Conservation (phyloP, 2,329 filamentous ascomycete species). For the Diaporthe sp. region DNA sequence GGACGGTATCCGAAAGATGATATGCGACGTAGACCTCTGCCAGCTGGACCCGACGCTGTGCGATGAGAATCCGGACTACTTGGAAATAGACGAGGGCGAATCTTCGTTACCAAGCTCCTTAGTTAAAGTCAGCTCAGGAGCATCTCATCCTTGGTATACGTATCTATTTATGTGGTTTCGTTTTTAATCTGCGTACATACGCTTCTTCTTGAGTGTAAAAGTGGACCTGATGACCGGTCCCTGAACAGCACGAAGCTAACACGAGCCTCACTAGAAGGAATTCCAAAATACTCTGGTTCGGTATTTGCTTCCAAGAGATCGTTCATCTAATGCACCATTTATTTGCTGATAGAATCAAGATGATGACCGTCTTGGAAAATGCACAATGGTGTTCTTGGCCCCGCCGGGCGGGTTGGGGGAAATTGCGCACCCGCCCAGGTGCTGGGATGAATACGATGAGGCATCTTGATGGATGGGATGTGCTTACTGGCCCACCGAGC, state of each 20-base stretch:
- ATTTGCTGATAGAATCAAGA: neutral
- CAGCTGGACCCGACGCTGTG: too few relatives aligned
- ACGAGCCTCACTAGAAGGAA: neutral
- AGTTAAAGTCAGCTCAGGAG: too few relatives aligned
- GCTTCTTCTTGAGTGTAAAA: too few relatives aligned
- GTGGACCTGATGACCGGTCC: neutral
- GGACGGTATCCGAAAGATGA: too few relatives aligned
- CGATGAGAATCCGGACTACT: too few relatives aligned
- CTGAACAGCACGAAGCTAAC: neutral
- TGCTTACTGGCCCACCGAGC: slow-evolving; percentile 6
- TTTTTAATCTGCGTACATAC: too few relatives aligned
- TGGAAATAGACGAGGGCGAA: too few relatives aligned
- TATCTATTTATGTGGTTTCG: too few relatives aligned
- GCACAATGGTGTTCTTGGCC: neutral
- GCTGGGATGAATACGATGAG: slow-evolving; percentile 19
- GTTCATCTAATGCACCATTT: neutral
- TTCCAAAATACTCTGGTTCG: neutral
- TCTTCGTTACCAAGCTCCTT: too few relatives aligned
- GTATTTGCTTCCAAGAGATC: neutral
- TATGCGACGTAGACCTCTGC: too few relatives aligned
- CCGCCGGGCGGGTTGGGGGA: slow-evolving; percentile 14
- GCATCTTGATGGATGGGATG: slow-evolving; percentile 13
- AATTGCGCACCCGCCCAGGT: slow-evolving; percentile 17
- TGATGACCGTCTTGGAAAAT: neutral
- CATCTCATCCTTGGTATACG: too few relatives aligned